A percentile compares a stretch with the other conserved stretches of the same genome.
Conservation (phyloP, 2,329 filamentous ascomycete genomes). For the Cyphellophora europaea region DNA sequence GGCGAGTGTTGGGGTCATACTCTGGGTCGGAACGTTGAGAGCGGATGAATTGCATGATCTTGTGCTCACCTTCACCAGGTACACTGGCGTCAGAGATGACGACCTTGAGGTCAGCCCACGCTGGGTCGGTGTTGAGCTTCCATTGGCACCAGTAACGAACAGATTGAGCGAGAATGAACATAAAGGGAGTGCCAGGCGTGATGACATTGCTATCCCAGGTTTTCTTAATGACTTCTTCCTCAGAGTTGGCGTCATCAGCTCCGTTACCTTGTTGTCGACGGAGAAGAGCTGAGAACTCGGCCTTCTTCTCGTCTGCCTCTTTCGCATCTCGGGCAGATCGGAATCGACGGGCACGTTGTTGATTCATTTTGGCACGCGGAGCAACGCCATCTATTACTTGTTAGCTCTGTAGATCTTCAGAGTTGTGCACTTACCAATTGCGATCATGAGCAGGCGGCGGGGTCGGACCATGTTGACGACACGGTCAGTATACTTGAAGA, state of each 20-base stretch:
- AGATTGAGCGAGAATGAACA: conserved; percentile 86
- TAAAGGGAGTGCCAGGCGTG: conserved; percentile 94
- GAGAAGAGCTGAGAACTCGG: conserved; percentile 75
- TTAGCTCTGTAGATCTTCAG: conserved; percentile 2
- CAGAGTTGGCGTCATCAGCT: conserved; percentile 48
- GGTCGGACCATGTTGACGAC: conserved; percentile 98
- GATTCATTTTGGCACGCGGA: conserved; percentile 98
- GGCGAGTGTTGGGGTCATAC: conserved; percentile 91
- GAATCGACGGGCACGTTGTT: conserved; percentile 92
- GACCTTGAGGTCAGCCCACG: conserved; percentile 91
- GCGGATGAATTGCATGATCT: conserved; percentile 97
- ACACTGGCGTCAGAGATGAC: conserved; percentile 98
- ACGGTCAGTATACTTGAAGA: conserved; percentile 97
- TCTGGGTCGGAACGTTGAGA: conserved; percentile 84
- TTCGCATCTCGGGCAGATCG: conserved; percentile 87
- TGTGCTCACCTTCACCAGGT: conserved; percentile 95
- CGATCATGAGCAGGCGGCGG: conserved; percentile 92
- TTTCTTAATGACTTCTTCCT: conserved; percentile 61
- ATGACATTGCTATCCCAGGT: conserved; percentile 87
- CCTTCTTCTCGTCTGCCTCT: conserved; percentile 86
- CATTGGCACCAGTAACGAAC: conserved; percentile 95
- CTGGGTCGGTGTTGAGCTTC: conserved; percentile 93
- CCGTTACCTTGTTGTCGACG: conserved; percentile 61
- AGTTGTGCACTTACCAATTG: conserved; percentile 58
- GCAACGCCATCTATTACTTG: conserved; percentile 71